Percentiles rank a stretch among this genome's conserved stretches.
Evolutionary conservation across 1,284 basidiomycete species (phyloP).

Genomic region (Mycena citricolor): DNA sequence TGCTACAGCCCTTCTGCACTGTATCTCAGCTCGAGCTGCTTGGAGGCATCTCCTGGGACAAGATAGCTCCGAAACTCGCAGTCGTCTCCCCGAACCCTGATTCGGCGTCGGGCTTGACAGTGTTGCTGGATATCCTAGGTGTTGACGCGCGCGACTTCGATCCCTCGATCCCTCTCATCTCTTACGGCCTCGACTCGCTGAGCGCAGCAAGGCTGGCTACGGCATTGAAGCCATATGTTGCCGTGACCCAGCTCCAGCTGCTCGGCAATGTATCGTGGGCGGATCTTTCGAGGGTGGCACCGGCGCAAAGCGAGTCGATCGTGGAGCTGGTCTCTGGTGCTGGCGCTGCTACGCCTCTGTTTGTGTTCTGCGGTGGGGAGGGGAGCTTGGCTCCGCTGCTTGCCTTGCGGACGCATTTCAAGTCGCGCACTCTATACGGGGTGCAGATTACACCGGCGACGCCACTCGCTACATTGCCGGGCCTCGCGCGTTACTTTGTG

Average conservation of each 20-base stretch:
- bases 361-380: constrained; percentile 12
- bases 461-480: constrained; percentile 1
- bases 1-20: not conserved
- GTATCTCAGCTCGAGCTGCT: constrained; percentile 3
- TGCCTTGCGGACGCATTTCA: constrained; percentile 4
- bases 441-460: constrained; percentile 11
- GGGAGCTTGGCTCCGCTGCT: constrained; percentile 1
- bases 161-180: constrained; percentile 1
- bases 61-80: not conserved
- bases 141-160: constrained; percentile 2
- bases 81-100: no score
- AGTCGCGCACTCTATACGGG: constrained; percentile 2
- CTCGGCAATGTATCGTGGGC: not conserved
- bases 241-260: constrained; percentile 12
- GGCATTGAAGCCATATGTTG: constrained; percentile 7
- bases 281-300: not conserved
- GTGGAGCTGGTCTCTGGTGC: constrained; percentile 13
- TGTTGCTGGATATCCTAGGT: not conserved
- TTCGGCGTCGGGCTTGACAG: no score
- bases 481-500: constrained; percentile 6
- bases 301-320: no score
- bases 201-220: constrained; percentile 6
- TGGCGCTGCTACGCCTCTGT: constrained; percentile 7
- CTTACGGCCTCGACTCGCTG: constrained; percentile 13
- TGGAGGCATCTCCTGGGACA: not conserved